Percentiles rank a stretch among this genome's conserved stretches.
These are phyloP conservation scores for Marasmius tenuissimus DNA, from an alignment of 1,284 basidiomycete species.

Conservation along the genomic window DNA sequence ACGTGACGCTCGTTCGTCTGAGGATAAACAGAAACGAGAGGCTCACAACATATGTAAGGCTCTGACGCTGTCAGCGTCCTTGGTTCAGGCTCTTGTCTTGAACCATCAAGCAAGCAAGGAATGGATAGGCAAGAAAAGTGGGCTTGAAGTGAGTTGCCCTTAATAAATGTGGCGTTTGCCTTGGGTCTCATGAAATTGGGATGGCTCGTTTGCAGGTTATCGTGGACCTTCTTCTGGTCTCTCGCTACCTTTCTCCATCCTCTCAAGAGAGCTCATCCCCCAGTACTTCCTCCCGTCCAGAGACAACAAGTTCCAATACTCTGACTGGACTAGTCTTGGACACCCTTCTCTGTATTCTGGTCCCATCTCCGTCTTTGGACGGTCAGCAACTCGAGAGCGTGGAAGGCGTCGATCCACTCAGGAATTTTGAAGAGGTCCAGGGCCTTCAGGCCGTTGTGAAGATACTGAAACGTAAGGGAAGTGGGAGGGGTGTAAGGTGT, in stretches of 20 bases:
- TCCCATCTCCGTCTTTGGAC: conserved; percentile 63
- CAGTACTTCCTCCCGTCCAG: conserved; percentile 6
- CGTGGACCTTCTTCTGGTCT: conserved; percentile 65
- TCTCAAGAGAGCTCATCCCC: conserved; percentile 13
- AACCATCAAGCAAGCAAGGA: conserved; percentile 69
- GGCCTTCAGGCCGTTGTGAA: conserved; percentile 82
- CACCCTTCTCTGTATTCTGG: conserved; percentile 80
- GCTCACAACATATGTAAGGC: not conserved
- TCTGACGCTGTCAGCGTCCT: conserved; percentile 24
- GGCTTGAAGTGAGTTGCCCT: conserved; percentile 61
- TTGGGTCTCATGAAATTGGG: not conserved
- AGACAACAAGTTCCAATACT: conserved; percentile 24
- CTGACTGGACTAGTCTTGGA: conserved; percentile 73
- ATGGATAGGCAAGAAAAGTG: conserved; percentile 66
- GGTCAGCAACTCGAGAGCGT: not conserved
- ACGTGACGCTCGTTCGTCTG: not conserved
- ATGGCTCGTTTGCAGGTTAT: conserved; percentile 46
- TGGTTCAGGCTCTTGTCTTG: conserved; percentile 81
- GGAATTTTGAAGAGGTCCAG: conserved; percentile 72
- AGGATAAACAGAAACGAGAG: not conserved
- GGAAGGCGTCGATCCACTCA: conserved; percentile 31
- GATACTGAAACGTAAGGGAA: conserved; percentile 79
- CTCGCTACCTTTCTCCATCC: conserved; percentile 52
- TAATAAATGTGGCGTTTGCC: not conserved
- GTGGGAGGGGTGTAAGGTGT: conserved; percentile 81